Evolutionary conservation across 228 moss, liverwort and hornwort species (phyloP).

Genomic region (Sphagnum fallax): DNA sequence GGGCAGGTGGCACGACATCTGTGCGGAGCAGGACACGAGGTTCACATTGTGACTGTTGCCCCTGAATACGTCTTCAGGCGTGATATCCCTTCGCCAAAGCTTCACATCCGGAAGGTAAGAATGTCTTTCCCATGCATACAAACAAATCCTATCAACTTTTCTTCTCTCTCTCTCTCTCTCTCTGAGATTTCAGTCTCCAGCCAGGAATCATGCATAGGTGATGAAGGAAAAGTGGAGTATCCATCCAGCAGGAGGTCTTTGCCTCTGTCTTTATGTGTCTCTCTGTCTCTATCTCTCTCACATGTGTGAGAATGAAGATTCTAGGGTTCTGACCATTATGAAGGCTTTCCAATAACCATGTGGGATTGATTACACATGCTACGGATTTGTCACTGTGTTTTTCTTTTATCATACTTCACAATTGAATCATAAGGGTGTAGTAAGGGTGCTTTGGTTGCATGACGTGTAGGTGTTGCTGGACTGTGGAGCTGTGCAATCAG

Average conservation of each 20-base stretch:
- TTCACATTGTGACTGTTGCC: conserved; percentile 78
- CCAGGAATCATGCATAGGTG: no score
- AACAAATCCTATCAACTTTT: not conserved
- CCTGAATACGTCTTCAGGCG: conserved; percentile 65
- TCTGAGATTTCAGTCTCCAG: not conserved
- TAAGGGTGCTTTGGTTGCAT: not conserved
- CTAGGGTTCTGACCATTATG: not conserved
- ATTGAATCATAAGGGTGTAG: not conserved
- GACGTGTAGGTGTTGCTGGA: conserved; percentile 62
- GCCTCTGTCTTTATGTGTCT: no score
- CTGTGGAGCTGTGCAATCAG: conserved; percentile 83
- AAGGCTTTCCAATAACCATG: no score
- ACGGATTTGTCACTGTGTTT: no score
- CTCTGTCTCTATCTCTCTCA: not conserved
- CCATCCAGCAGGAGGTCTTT: no score
- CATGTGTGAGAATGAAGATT: not conserved
- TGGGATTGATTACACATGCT: no score
- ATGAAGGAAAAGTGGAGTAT: no score
- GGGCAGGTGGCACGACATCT: conserved; percentile 66
- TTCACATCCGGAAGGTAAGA: conserved; percentile 60
- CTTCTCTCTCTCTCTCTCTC: not conserved
- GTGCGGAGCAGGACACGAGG: conserved; percentile 68
- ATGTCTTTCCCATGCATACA: not conserved
- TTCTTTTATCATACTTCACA: no score
- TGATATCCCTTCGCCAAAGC: conserved; percentile 64